Evolutionary conservation across 805 yeast species (phyloP).

Genomic region (Kuraishia molischiana): DNA sequence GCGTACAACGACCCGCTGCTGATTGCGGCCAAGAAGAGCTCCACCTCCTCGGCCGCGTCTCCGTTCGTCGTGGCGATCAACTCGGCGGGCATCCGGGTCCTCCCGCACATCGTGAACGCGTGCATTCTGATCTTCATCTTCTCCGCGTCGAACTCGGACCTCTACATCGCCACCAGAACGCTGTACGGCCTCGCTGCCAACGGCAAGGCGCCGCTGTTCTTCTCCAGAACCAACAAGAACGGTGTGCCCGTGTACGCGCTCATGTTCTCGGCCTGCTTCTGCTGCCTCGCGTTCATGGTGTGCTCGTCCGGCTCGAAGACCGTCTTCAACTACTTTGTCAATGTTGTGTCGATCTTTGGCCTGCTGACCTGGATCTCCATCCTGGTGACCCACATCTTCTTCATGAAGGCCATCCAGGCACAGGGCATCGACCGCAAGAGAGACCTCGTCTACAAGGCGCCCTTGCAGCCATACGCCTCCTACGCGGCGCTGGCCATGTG

Average conservation of each 20-base stretch:
- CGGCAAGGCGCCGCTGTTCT: constrained; percentile 64
- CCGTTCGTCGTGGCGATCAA: constrained; percentile 80
- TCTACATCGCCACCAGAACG: constrained; percentile 71
- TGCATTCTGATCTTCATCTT: constrained; percentile 69
- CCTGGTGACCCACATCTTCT: constrained; percentile 55
- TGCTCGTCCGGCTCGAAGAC: constrained; percentile 44
- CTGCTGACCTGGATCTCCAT: constrained; percentile 69
- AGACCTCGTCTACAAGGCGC: constrained; percentile 51
- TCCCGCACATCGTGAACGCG: constrained; percentile 72
- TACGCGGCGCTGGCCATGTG: constrained; percentile 48
- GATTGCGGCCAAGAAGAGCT: constrained; percentile 33
- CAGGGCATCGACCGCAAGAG: constrained; percentile 53
- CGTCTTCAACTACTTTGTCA: constrained; percentile 61
- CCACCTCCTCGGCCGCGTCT: constrained; percentile 60
- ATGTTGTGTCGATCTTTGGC: constrained; percentile 69
- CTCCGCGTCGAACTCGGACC: constrained; percentile 74
- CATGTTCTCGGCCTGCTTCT: constrained; percentile 39
- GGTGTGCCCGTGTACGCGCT: constrained; percentile 67
- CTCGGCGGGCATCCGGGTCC: constrained; percentile 50
- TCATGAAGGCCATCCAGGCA: constrained; percentile 53
- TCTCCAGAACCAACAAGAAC: constrained; percentile 51
- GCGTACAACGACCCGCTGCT: constrained; percentile 36
- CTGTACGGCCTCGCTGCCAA: constrained; percentile 63
- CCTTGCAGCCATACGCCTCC: constrained; percentile 61
- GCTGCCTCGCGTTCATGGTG: constrained; percentile 63